These are phyloP conservation scores for Penicillium antarcticum DNA, from an alignment of 495 filamentous ascomycete species.

Conservation along the genomic window DNA sequence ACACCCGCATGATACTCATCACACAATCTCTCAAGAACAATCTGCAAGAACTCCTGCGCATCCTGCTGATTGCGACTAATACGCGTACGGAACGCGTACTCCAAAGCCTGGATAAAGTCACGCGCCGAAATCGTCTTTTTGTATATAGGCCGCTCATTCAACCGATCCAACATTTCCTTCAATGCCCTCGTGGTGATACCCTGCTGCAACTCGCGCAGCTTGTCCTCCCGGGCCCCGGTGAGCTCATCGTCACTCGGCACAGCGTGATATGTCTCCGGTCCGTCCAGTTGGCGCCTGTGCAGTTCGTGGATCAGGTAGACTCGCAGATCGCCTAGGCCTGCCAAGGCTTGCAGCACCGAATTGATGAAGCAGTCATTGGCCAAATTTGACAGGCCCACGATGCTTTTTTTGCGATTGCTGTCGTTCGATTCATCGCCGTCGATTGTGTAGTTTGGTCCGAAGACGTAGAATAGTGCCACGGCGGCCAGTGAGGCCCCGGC, in stretches of 20 bases:
- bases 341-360: slow-evolving; percentile 88
- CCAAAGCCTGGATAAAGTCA: slow-evolving; percentile 73
- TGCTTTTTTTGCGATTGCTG: slow-evolving; percentile 73
- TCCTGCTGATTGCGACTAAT: slow-evolving; percentile 96
- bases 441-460: slow-evolving; percentile 91
- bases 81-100: slow-evolving; percentile 79
- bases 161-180: slow-evolving; percentile 86
- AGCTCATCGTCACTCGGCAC: slow-evolving; percentile 47
- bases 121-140: slow-evolving; percentile 89
- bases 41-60: slow-evolving; percentile 96
- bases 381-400: slow-evolving; percentile 84
- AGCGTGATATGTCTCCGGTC: slow-evolving; percentile 63
- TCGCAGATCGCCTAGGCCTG: slow-evolving; percentile 89
- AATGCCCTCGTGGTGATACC: slow-evolving; percentile 82
- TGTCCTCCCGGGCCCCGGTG: slow-evolving; percentile 51
- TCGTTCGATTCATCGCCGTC: slow-evolving; percentile 68
- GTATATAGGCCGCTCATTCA: slow-evolving; percentile 92
- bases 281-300: slow-evolving; percentile 76
- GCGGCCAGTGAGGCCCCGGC: slow-evolving; percentile 94
- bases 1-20: slow-evolving; percentile 90
- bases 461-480: slow-evolving; percentile 94
- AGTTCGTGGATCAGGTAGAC: slow-evolving; percentile 86
- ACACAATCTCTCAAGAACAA: slow-evolving; percentile 84
- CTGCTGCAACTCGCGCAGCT: slow-evolving; percentile 69
- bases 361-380: slow-evolving; percentile 99